Evolutionary conservation across 1,139 yeast genomes (phyloP).

Genomic region (Saccharomyces hybrid): DNA sequence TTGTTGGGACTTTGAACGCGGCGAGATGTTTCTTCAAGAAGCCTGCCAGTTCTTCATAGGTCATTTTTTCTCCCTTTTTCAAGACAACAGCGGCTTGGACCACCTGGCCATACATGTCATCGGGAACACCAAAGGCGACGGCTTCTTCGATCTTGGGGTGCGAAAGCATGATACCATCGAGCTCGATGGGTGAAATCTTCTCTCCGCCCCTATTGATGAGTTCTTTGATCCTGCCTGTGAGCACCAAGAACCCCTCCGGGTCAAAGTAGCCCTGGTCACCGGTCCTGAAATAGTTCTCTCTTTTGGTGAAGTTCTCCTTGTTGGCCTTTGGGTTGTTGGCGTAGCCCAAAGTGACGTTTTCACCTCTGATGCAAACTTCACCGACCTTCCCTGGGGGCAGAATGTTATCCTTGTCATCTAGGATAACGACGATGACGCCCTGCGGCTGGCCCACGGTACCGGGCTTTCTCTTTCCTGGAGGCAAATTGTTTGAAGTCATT

Average conservation of each 20-base stretch:
- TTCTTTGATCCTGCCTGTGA: slow-evolving; percentile 63
- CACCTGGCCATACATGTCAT: slow-evolving; percentile 56
- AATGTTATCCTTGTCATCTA: slow-evolving; percentile 42
- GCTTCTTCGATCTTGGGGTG: slow-evolving; percentile 56
- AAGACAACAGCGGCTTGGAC: slow-evolving; percentile 60
- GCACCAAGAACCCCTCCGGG: slow-evolving; percentile 46
- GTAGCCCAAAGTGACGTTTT: slow-evolving; percentile 63
- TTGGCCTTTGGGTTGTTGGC: slow-evolving; percentile 62
- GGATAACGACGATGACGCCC: slow-evolving; percentile 53
- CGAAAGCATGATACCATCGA: slow-evolving; percentile 49
- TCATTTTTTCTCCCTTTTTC: slow-evolving; percentile 35
- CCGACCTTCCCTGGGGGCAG: slow-evolving; percentile 48
- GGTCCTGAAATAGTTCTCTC: slow-evolving; percentile 54
- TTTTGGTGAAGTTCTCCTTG: slow-evolving; percentile 48
- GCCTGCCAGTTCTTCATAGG: slow-evolving; percentile 39
- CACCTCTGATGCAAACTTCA: slow-evolving; percentile 58
- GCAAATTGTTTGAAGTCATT: slow-evolving; percentile 61
- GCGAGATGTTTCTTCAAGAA: slow-evolving; percentile 42
- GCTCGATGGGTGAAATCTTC: slow-evolving; percentile 59
- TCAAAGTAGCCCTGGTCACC: slow-evolving; percentile 65
- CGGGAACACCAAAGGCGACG: slow-evolving; percentile 59
- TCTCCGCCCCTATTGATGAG: slow-evolving; percentile 65
- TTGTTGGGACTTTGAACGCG: slow-evolving; percentile 50
- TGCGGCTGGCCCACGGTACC: slow-evolving; percentile 68
- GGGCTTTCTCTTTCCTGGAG: slow-evolving; percentile 55